Conservation (phyloP, 345 rosid species). For the Syzygium aqueum region DNA sequence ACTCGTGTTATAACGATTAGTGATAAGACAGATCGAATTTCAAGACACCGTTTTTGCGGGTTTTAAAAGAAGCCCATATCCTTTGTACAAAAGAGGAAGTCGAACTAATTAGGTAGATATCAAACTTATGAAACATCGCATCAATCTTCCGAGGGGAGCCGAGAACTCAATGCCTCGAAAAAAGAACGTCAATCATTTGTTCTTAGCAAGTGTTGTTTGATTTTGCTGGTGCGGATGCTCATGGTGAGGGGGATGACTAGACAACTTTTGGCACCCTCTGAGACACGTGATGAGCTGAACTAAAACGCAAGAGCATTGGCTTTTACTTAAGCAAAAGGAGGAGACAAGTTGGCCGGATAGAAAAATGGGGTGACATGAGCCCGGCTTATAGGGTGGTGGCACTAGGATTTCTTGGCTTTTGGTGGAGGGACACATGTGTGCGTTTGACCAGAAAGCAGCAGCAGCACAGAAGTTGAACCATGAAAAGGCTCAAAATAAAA, state of each 20-base stretch:
- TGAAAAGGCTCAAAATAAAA: neutral
- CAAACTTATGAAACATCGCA: neutral
- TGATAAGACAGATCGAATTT: neutral
- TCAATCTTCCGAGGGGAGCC: neutral
- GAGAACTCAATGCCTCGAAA: neutral
- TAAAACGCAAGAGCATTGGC: neutral
- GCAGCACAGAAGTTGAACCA: neutral
- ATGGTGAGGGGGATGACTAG: neutral
- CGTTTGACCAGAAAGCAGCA: slow-evolving; percentile 4
- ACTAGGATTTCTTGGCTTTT: neutral
- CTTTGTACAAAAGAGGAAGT: neutral
- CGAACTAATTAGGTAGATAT: neutral
- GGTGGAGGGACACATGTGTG: slow-evolving; percentile 1
- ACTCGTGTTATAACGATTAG: neutral
- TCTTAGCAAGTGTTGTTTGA: neutral
- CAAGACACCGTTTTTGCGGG: neutral
- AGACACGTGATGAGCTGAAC: neutral
- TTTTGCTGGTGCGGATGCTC: neutral
- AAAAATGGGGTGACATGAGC: neutral
- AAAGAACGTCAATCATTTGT: neutral
- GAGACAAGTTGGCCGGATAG: neutral
- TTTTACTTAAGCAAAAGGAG: neutral
- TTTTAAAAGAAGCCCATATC: neutral
- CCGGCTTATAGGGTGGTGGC: slow-evolving; percentile 4
- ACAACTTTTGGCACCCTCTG: neutral